A percentile compares a stretch with the other conserved stretches of the same genome.
These are phyloP conservation scores for Cercis canadensis DNA, from an alignment of 306 rosid genomes.

Conservation along the genomic window DNA sequence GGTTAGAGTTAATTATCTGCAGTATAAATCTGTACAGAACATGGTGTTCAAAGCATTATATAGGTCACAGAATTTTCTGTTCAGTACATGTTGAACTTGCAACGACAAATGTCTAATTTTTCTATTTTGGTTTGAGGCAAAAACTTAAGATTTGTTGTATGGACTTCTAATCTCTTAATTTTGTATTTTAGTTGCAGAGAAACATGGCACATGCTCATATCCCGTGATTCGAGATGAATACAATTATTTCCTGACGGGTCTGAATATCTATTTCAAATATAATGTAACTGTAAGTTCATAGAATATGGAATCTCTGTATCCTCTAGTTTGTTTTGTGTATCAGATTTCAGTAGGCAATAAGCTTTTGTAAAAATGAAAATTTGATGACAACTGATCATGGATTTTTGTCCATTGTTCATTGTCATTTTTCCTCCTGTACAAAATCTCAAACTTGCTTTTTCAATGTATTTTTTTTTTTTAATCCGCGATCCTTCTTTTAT, in stretches of 20 bases:
- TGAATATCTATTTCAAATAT: slow-evolving; percentile 81
- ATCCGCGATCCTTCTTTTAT: background rate
- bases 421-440: too few species aligned
- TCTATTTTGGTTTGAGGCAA: slow-evolving; percentile 4
- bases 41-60: background rate
- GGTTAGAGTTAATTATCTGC: slow-evolving; percentile 7
- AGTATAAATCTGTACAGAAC: slow-evolving; percentile 13
- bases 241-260: slow-evolving; percentile 68
- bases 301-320: background rate
- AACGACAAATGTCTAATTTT: background rate
- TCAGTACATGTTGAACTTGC: background rate
- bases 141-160: slow-evolving; percentile 26
- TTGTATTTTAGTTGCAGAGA: slow-evolving; percentile 66
- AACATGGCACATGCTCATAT: slow-evolving; percentile 90
- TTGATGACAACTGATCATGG: background rate
- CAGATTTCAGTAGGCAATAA: background rate
- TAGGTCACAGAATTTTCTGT: slow-evolving; percentile 9
- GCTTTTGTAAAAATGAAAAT: slow-evolving; percentile 21
- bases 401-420: background rate
- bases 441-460: too few species aligned
- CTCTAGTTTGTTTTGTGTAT: slow-evolving; percentile 25
- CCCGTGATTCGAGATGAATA: slow-evolving; percentile 80
- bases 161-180: slow-evolving; percentile 29
- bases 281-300: slow-evolving; percentile 84
- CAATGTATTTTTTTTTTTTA: background rate